phyloP scores from a whole-genome alignment of 371 early-diverging fungal genomes.

The Syncephalastrum racemosum region DNA sequence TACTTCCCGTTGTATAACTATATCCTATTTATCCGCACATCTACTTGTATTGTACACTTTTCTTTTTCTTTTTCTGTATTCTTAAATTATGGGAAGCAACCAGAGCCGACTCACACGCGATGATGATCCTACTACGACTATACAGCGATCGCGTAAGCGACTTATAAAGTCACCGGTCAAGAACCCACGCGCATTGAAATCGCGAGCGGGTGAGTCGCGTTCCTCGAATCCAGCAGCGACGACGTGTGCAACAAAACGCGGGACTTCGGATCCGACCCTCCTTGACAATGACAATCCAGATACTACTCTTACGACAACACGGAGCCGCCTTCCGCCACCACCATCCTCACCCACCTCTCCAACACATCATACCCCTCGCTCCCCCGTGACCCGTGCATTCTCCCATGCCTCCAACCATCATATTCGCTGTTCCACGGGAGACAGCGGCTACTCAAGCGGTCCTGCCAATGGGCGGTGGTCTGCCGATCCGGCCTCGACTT shows the following conservation, averaged over 20 bases:
- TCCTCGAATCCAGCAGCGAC: no score
- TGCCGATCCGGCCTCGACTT: constrained; percentile 1
- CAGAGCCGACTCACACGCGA: constrained; percentile 9
- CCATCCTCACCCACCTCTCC: no score
- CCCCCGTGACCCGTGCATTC: no score
- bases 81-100: constrained; percentile 13
- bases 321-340: constrained; percentile 2
- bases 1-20: constrained; percentile 4
- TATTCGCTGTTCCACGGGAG: background rate
- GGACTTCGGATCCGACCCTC: constrained; percentile 17
- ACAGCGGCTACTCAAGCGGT: constrained; percentile 15
- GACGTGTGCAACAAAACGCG: constrained; percentile 20
- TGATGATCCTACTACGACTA: no score
- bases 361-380: no score
- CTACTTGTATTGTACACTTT: background rate
- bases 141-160: no score
- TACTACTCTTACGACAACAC: constrained; percentile 15
- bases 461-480: background rate
- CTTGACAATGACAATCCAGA: constrained; percentile 7
- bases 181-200: no score
- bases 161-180: no score
- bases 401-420: no score
- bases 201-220: no score
- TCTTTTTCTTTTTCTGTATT: background rate
- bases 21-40: constrained; percentile 3